A percentile compares a stretch with the other conserved stretches of the same genome.
Evolutionary conservation across 192 early-diverging fungal genomes (phyloP).

Genomic region (Geranomyces variabilis): DNA sequence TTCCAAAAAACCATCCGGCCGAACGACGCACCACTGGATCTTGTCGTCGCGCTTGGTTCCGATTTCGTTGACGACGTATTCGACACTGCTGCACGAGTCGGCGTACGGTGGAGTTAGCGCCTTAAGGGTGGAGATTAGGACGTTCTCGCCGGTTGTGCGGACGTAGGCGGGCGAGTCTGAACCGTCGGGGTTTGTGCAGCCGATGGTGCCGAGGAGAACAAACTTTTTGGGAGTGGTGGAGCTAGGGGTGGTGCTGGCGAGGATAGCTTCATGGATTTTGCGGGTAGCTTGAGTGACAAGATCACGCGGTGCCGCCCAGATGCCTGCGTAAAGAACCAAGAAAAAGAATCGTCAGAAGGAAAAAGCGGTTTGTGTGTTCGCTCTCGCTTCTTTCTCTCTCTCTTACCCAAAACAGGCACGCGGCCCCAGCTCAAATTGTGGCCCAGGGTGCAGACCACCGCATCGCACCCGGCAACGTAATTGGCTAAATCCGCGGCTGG

Average conservation of each 20-base stretch:
- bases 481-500: not conserved
- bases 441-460: slow-evolving; percentile 22
- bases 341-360: too few relatives aligned
- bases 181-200: slow-evolving; percentile 18
- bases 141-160: not conserved
- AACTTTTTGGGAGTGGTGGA: not conserved
- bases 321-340: not conserved
- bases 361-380: too few relatives aligned
- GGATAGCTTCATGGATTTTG: slow-evolving; percentile 12
- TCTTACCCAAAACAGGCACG: slow-evolving; percentile 21
- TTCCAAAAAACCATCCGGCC: slow-evolving; percentile 22
- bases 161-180: not conserved
- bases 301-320: slow-evolving; percentile 20
- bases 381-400: not conserved
- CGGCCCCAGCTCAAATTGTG: slow-evolving; percentile 9
- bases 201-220: slow-evolving; percentile 23
- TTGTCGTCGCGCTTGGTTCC: not conserved
- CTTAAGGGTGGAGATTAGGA: not conserved
- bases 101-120: slow-evolving; percentile 7
- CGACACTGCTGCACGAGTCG: not conserved
- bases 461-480: slow-evolving; percentile 12
- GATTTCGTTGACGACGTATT: slow-evolving; percentile 9
- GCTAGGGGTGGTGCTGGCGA: not conserved
- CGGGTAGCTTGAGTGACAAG: slow-evolving; percentile 9
- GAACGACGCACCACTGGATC: slow-evolving; percentile 21